Evolutionary conservation across 2,329 filamentous ascomycete species (phyloP).

Genomic region (Diaporthe citri): DNA sequence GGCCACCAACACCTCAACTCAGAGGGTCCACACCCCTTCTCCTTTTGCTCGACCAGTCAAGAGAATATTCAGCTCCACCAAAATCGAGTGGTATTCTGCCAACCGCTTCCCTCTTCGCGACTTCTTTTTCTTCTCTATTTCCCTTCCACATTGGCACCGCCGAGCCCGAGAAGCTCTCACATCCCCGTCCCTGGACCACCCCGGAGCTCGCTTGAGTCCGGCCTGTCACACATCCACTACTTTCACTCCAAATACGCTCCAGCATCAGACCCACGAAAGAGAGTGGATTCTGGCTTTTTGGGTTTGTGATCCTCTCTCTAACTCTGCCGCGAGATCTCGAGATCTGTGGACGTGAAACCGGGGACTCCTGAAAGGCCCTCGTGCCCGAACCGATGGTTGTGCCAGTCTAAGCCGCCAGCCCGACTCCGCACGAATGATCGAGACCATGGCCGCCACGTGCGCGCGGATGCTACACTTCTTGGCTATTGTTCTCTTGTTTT

Average conservation of each 20-base stretch:
- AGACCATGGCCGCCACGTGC: slow-evolving; percentile 32
- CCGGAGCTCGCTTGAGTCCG: not conserved
- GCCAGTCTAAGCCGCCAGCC: not conserved
- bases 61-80: not conserved
- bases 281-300: not conserved
- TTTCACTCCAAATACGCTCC: not conserved
- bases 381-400: not conserved
- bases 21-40: slow-evolving; percentile 11
- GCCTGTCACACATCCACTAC: not conserved
- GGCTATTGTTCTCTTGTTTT: not conserved
- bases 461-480: slow-evolving; percentile 9
- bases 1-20: not conserved
- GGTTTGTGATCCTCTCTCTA: no score
- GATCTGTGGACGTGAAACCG: not conserved
- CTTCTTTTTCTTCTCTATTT: not conserved
- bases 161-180: not conserved
- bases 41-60: not conserved
- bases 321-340: not conserved
- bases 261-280: not conserved
- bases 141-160: not conserved
- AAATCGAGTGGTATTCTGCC: no score
- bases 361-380: not conserved
- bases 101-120: not conserved
- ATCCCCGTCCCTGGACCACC: not conserved
- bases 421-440: not conserved